phyloP scores from a whole-genome alignment of 192 early-diverging fungal genomes.

The Dimargaris xerosporica region DNA sequence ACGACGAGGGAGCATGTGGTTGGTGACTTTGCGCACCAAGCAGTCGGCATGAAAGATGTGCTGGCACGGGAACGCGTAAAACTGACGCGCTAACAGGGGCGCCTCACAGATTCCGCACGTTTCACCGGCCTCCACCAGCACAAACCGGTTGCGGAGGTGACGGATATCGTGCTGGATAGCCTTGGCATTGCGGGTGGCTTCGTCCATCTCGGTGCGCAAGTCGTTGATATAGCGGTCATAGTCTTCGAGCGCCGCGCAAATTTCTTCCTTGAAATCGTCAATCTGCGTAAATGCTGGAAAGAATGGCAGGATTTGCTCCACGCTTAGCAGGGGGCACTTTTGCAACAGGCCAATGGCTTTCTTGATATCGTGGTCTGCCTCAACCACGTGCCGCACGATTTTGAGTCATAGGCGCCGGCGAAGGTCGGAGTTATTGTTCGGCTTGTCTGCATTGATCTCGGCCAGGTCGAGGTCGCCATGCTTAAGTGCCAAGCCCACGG shows the following conservation, averaged over 20 bases:
- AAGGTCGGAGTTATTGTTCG: slow-evolving; percentile 66
- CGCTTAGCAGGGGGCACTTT: slow-evolving; percentile 66
- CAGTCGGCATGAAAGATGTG: slow-evolving; percentile 93
- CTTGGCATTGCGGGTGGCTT: slow-evolving; percentile 81
- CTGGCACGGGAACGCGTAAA: slow-evolving; percentile 91
- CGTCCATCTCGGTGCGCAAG: slow-evolving; percentile 87
- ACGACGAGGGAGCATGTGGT: slow-evolving; percentile 26
- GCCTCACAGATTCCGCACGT: slow-evolving; percentile 62
- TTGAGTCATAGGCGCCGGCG: slow-evolving; percentile 82
- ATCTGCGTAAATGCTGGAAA: slow-evolving; percentile 97
- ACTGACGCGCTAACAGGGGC: slow-evolving; percentile 70
- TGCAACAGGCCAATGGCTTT: slow-evolving; percentile 73
- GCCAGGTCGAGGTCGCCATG: slow-evolving; percentile 78
- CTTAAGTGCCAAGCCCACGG: slow-evolving; percentile 77
- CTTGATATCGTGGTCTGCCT: slow-evolving; percentile 71
- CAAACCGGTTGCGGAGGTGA: slow-evolving; percentile 63
- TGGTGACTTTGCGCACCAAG: slow-evolving; percentile 49
- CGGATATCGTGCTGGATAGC: slow-evolving; percentile 84
- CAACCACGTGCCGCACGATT: slow-evolving; percentile 83
- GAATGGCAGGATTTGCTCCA: slow-evolving; percentile 91
- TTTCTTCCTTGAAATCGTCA: slow-evolving; percentile 95
- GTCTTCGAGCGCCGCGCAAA: slow-evolving; percentile 77
- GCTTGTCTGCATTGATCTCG: slow-evolving; percentile 83
- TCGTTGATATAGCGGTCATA: slow-evolving; percentile 84
- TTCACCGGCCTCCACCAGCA: slow-evolving; percentile 30